A percentile compares a stretch with the other conserved stretches of the same genome.
Conservation (phyloP, 2,329 filamentous ascomycete genomes). For the Neospermospora avenae region DNA sequence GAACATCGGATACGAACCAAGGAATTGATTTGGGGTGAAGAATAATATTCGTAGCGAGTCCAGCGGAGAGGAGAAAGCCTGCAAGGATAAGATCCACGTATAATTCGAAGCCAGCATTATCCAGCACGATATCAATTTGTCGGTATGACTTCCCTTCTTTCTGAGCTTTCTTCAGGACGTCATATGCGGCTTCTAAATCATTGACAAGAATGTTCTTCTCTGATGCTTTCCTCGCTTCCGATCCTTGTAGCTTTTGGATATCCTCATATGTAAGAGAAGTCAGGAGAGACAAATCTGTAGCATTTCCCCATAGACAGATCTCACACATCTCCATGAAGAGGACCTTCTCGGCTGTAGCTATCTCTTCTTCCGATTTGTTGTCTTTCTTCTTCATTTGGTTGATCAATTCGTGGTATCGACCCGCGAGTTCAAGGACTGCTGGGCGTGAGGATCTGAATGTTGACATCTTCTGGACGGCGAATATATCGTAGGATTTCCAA, state of each 20-base stretch:
- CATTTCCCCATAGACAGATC: slow-evolving; percentile 96
- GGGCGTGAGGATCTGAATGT: slow-evolving; percentile 90
- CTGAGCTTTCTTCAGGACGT: slow-evolving; percentile 62
- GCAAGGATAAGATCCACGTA: slow-evolving; percentile 93
- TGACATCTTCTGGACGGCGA: slow-evolving; percentile 82
- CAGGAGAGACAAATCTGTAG: slow-evolving; percentile 87
- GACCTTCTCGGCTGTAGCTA: slow-evolving; percentile 66
- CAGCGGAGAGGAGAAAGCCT: slow-evolving; percentile 80
- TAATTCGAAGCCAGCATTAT: slow-evolving; percentile 96
- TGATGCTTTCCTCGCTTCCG: slow-evolving; percentile 77
- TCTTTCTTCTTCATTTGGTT: slow-evolving; percentile 57
- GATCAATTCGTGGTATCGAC: slow-evolving; percentile 73
- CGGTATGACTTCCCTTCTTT: slow-evolving; percentile 62
- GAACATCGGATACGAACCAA: slow-evolving; percentile 96
- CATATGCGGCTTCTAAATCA: slow-evolving; percentile 72
- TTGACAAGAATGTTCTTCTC: slow-evolving; percentile 93
- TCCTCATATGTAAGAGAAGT: slow-evolving; percentile 91
- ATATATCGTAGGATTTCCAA: slow-evolving; percentile 91
- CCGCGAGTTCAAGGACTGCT: slow-evolving; percentile 77
- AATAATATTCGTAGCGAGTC: slow-evolving; percentile 81
- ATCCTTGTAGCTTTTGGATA: slow-evolving; percentile 93
- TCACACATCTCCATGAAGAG: slow-evolving; percentile 93
- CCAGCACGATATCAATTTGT: slow-evolving; percentile 88
- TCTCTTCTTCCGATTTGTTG: slow-evolving; percentile 21
- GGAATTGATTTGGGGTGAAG: slow-evolving; percentile 93